These are phyloP conservation scores for Chenopodium formosanum DNA, from an alignment of 148 eudicot species.

Conservation along the genomic window DNA sequence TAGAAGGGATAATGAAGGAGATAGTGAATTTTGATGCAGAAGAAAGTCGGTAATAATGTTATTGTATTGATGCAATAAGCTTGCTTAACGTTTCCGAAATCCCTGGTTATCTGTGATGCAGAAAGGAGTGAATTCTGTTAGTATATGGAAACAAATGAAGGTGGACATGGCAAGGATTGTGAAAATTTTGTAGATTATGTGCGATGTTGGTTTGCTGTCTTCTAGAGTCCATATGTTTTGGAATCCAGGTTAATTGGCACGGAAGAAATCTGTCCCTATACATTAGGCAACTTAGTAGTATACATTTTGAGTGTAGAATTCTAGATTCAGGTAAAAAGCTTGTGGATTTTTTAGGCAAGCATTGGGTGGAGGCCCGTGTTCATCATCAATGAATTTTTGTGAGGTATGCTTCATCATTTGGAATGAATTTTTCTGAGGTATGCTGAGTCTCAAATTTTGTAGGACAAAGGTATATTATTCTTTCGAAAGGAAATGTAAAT, in stretches of 20 bases:
- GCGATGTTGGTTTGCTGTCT: not conserved
- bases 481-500: conserved; percentile 22
- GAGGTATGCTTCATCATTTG: not conserved
- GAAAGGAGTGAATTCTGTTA: not conserved
- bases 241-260: not conserved
- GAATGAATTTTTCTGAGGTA: conserved; percentile 8
- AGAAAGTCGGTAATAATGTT: not conserved
- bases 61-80: not conserved
- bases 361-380: conserved; percentile 15
- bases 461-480: conserved; percentile 19
- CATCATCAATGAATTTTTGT: conserved; percentile 11
- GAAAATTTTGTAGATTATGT: not conserved
- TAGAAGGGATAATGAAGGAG: conserved; percentile 16
- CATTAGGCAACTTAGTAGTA: conserved; percentile 3
- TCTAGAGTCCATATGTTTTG: conserved; percentile 5
- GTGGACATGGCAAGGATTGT: not conserved
- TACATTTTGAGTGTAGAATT: conserved; percentile 8
- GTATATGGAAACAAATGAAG: not conserved
- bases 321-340: not conserved
- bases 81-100: not conserved
- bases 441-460: conserved; percentile 30
- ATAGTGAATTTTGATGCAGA: not conserved
- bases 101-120: not conserved
- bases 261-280: not conserved
- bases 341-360: conserved; percentile 14